Conservation (phyloP, 1,284 basidiomycete species). For the Testicularia cyperi region DNA sequence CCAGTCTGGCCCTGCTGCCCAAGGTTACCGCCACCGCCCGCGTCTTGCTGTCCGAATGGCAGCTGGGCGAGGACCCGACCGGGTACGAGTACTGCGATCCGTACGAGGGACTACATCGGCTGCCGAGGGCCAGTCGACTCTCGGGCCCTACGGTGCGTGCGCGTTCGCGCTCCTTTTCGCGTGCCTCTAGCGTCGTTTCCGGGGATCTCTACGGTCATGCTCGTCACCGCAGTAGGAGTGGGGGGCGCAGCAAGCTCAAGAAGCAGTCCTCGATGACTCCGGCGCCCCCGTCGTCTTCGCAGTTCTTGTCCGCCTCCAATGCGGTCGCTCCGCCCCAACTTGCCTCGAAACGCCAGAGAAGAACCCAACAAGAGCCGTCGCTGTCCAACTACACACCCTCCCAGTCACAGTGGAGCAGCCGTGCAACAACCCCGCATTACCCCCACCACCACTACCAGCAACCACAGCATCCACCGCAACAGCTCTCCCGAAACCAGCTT, state of each 20-base stretch:
- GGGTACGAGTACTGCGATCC: conserved; percentile 25
- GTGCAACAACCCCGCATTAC: no score
- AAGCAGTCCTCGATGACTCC: conserved; percentile 10
- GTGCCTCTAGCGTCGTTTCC: conserved; percentile 17
- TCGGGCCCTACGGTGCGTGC: conserved; percentile 17
- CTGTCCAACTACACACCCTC: no score
- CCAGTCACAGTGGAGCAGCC: no score
- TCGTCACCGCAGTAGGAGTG: no score
- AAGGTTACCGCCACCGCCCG: conserved; percentile 31
- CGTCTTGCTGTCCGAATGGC: conserved; percentile 29
- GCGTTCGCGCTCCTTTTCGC: conserved; percentile 31
- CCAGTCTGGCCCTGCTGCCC: conserved; percentile 14
- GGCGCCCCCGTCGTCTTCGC: no score
- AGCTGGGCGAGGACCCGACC: conserved; percentile 18
- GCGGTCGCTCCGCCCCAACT: no score
- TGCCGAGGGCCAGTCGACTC: conserved; percentile 29
- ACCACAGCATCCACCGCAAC: no score
- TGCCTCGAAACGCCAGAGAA: no score
- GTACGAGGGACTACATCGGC: conserved; percentile 27
- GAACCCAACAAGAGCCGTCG: no score
- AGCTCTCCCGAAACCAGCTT: not conserved
- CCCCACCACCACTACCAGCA: no score
- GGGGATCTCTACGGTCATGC: conserved; percentile 16
- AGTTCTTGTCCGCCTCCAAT: no score
- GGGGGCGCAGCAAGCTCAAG: conserved; percentile 10